Base-by-base conservation (phyloP, 441 rosid species). In the Aleurites moluccanus region DNA sequence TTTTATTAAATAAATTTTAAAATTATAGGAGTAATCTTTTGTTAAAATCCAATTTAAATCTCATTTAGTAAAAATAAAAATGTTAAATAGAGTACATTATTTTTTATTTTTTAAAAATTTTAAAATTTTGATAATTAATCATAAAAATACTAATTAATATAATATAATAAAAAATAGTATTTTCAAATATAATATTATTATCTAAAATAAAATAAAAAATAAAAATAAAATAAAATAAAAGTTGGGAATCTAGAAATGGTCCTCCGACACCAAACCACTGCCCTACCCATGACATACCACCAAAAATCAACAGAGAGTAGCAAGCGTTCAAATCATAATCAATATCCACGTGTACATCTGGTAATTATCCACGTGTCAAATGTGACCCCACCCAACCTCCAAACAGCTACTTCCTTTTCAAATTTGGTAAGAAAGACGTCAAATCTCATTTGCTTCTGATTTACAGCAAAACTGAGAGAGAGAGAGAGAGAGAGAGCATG, bases 401-500 rank as follows among this genome's bases (percentile, higher is more conserved):
- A 53, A 49, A 11, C 20, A 28, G 57, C 68, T 57, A 28, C 72
- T n/a, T n/a, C 1, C 72, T 69, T 80, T 80, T 75, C 83, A 69
- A 77, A 81, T 89, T 85, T 84, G 91, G 94, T 84, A 68, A 78
- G 83, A 68, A 75, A 67, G 64, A 18, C 66, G 45, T 61, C n/a
- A n/a, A 67, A 9, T 18, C 18, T 40, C 67, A 55, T n/a, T 64
- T 67, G 82, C 89, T 89, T 88, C 86, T 69, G 86, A 76, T 76
- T 85, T 65, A 89, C 91, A 84, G 82, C 79, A 38, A 38, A 68
- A 67, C 62, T 61, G 35, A 33, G 40, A 53, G 49, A 64, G n/a
- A 63, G 64, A 79, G 55, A 55, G 72, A 59, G 65, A 59, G 42
- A 78, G 64, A 85, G 77, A 82, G 92, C 90, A 84, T 45, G 50